Base-by-base conservation (phyloP, 2,329 filamentous ascomycete species). In the Sporothrix protearum region DNA sequence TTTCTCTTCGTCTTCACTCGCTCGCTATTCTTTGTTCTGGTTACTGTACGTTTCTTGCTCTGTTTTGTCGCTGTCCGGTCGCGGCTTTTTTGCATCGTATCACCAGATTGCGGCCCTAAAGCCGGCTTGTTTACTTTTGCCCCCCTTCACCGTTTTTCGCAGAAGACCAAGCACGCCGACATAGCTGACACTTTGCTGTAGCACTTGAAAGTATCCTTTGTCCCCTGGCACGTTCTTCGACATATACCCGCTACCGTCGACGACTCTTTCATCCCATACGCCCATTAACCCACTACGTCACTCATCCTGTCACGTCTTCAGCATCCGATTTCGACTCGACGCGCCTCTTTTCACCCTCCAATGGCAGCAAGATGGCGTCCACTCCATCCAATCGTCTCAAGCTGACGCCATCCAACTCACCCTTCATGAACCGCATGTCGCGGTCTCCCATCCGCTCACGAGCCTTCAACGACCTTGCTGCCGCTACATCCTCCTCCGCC, bases 351-450 rank as follows among this genome's bases (percentile, higher is more conserved):
- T 30, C 53, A 66, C 51, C 73, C 74, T 80, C 82, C 83, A 83
- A 88, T 88, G 86, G 86, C 83, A 80, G 79, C 77, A 83, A 80
- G 77, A 89, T 89, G 87, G 83, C 85, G 76, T 83, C 85, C 74
- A 88, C 87, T 81, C 86, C 87, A 73, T 85, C 85, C 77, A 85
- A 83, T 77, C 86, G 87, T 78, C 83, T 92, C 75, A 91, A 89
- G 82, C 81, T 91, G 76, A 94, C 92, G 71, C 92, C 93, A 71
- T 90, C 92, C 73, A 93, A 89, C 79, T 94, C 92, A 72, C 92
- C 92, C 71, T 90, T 87, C 77, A 79, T 89, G 64, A 85, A 85
- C 72, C 87, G 89, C 51, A 86, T 87, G 45, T 82, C 87, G 22
- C 87, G 90, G 78, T 91, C 92, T 67, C 88, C 91, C 39, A 79